Base-by-base conservation (phyloP, 208 protist genomes). In the Porcisia deanei region DNA sequence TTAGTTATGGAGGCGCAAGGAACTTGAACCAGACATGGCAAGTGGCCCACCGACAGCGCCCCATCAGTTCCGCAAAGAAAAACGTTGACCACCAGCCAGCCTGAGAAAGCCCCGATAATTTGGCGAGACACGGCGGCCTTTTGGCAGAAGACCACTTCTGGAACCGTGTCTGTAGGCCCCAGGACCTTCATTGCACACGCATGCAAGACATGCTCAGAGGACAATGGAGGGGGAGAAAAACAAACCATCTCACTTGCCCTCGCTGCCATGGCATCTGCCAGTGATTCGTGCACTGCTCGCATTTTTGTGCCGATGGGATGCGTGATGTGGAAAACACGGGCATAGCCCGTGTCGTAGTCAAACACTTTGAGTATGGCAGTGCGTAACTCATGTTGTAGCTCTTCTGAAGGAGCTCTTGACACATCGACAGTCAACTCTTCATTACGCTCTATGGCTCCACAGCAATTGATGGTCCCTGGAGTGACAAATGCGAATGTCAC, bases 101-200 rank as follows among this genome's bases (percentile, higher is more conserved):
- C 12, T 20, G 16, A 55, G 25, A 43, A 10, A 30, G 43, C 6
- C 41, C 16, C 20, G 58, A 63, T 54, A 30, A 58, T 22, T 54
- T n/a, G 6, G 34, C n/a, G 43, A 47, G n/a, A 37, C 12, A 18
- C 20, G 1, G 25, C 45, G 30, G 66, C 30, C 57, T 65, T 61
- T 68, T 93, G 89, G 72, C 81, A 89, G 64, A 89, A 87, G 8
- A 91, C 2, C 37, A 85, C 8, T 43, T 70, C 34, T 18, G 89
- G 86, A 34, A 91, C 71, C 25, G 71, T n/a, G 58, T 85, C 84
- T 16, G 49, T 47, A 16, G 66, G 34, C 37, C 45, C 60, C 39
- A 93, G 75, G 25, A 89, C 73, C 7, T 52, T 73, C 55, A 84
- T 77, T 0, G 85, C 71, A 37, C 14, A n/a, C 12, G 72, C 39